phyloP scores from a whole-genome alignment of 2,329 filamentous ascomycete genomes.

The Pezicula neosporulosa region DNA sequence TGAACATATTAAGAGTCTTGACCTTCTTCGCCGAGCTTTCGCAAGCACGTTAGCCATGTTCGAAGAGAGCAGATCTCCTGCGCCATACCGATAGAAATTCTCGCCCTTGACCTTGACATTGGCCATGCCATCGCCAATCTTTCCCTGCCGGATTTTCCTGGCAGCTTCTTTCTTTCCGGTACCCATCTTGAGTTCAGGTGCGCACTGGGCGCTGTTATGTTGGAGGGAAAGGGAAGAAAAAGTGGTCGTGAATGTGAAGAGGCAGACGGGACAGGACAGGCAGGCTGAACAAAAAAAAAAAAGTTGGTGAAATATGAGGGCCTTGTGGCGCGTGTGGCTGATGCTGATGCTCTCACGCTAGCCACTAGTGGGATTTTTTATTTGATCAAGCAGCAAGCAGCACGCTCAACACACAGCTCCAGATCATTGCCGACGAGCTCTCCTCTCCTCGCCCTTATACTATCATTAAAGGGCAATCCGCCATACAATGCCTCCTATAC shows the following conservation, averaged over 20 bases:
- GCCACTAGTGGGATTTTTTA: neutral
- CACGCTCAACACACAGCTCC: neutral
- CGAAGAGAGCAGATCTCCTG: neutral
- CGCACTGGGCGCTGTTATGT: slow-evolving; percentile 13
- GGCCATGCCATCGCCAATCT: slow-evolving; percentile 78
- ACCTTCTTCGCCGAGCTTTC: slow-evolving; percentile 73
- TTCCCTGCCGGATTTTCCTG: slow-evolving; percentile 81
- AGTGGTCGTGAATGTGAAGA: slow-evolving; percentile 12
- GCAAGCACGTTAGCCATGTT: slow-evolving; percentile 5
- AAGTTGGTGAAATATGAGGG: slow-evolving; percentile 1
- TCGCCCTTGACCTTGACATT: slow-evolving; percentile 95
- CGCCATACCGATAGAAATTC: slow-evolving; percentile 84
- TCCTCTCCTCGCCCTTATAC: neutral
- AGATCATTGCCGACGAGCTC: neutral
- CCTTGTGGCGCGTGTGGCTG: neutral
- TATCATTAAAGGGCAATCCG: slow-evolving; percentile 1
- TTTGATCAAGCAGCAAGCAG: neutral
- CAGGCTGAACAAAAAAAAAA: slow-evolving; percentile 15
- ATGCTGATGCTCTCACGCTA: neutral
- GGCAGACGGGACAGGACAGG: slow-evolving; percentile 14
- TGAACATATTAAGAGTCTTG: slow-evolving; percentile 85
- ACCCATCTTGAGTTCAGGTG: slow-evolving; percentile 59
- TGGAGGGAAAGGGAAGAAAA: slow-evolving; percentile 6
- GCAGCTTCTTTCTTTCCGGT: slow-evolving; percentile 86
- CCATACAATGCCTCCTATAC: slow-evolving; percentile 22